These are phyloP conservation scores for Phytophthora tentaculata DNA, from an alignment of 352 stramenopile species.

Conservation along the genomic window DNA sequence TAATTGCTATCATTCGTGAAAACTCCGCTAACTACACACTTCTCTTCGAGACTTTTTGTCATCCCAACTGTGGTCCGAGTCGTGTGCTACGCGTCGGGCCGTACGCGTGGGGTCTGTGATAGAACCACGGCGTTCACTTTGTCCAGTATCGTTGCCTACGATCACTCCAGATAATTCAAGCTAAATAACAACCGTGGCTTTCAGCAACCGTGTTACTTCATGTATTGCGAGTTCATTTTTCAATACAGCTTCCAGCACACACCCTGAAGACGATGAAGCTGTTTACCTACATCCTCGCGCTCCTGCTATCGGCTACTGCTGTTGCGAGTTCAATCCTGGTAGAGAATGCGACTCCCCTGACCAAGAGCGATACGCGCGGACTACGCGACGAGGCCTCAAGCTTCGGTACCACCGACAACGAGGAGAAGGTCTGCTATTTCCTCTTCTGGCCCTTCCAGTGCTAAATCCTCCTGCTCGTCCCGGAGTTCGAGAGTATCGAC, in stretches of 20 bases:
- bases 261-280: constrained; percentile 7
- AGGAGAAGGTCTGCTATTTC: constrained; percentile 27
- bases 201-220: not conserved
- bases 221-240: not conserved
- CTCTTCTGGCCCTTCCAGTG: constrained; percentile 26
- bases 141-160: not conserved
- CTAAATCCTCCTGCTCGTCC: constrained; percentile 8
- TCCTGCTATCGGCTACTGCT: not conserved
- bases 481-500: not conserved
- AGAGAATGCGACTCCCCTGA: not conserved
- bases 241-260: constrained; percentile 1
- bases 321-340: not conserved
- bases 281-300: not conserved
- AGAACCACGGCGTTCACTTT: not conserved
- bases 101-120: too few relatives aligned
- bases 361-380: not conserved
- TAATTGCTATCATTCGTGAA: constrained; percentile 14
- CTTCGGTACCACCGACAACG: constrained; percentile 3
- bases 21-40: constrained; percentile 6
- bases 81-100: too few relatives aligned
- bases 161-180: constrained; percentile 9
- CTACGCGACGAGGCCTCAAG: constrained; percentile 14
- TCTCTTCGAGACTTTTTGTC: not conserved
- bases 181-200: constrained; percentile 6
- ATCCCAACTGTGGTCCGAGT: too few relatives aligned